Conservation (phyloP, 768 basidiomycete genomes). For the Leccinum incarnatum region DNA sequence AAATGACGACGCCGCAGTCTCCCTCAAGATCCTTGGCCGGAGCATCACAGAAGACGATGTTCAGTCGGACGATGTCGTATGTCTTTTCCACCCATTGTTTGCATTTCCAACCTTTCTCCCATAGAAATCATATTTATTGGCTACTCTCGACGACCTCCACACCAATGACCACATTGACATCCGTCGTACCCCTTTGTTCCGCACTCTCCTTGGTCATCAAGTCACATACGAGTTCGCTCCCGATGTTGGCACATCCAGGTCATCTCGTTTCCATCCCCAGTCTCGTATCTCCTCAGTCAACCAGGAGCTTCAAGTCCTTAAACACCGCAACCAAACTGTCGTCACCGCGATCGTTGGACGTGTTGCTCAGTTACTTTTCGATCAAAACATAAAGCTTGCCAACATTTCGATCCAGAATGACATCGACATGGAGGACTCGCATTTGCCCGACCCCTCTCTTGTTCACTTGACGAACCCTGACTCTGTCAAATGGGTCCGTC, state of each 20-base stretch:
- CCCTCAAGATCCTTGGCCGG: slow-evolving; percentile 42
- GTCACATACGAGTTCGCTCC: slow-evolving; percentile 24
- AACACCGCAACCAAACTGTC: slow-evolving; percentile 35
- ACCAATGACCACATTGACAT: slow-evolving; percentile 30
- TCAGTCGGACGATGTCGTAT: slow-evolving; percentile 45
- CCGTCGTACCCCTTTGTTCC: slow-evolving; percentile 42
- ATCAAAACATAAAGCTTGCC: slow-evolving; percentile 41
- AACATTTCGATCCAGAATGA: slow-evolving; percentile 32
- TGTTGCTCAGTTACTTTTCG: slow-evolving; percentile 47
- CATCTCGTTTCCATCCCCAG: slow-evolving; percentile 18
- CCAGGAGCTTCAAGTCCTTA: slow-evolving; percentile 34
- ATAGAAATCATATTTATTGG: slow-evolving; percentile 46
- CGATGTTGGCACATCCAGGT: slow-evolving; percentile 4
- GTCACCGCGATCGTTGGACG: slow-evolving; percentile 48
- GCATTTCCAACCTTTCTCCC: slow-evolving; percentile 1
- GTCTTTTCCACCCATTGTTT: slow-evolving; percentile 18
- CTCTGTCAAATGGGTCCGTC: slow-evolving; percentile 34
- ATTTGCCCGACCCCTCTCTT: slow-evolving; percentile 10
- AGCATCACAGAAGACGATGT: slow-evolving; percentile 42
- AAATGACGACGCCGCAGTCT: slow-evolving; percentile 31
- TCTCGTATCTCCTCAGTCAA: slow-evolving; percentile 8
- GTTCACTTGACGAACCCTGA: slow-evolving; percentile 32
- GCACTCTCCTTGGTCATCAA: slow-evolving; percentile 30
- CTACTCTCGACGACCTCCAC: slow-evolving; percentile 39
- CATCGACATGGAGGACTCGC: slow-evolving; percentile 15